These are phyloP conservation scores for Clavispora vitiphila DNA, from an alignment of 805 yeast genomes.

Conservation along the genomic window DNA sequence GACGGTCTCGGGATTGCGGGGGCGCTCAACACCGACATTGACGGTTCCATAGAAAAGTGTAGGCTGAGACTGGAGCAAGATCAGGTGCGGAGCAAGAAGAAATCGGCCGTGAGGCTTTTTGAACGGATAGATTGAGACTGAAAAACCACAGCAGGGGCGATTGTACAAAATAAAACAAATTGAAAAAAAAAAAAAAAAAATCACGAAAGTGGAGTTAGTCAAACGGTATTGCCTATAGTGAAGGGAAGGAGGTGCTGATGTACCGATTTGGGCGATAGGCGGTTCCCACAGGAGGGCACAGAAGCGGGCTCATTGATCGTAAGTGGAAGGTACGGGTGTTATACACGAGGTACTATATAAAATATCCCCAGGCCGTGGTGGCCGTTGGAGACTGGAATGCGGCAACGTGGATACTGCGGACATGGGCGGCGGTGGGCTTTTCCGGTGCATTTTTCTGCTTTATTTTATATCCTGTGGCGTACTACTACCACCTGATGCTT, in stretches of 20 bases:
- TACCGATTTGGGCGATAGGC: constrained; percentile 2
- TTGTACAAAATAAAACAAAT: not conserved
- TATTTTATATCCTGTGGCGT: too few species aligned
- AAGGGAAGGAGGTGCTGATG: constrained; percentile 7
- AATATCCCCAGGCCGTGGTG: too few species aligned
- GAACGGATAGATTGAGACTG: not conserved
- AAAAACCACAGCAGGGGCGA: not conserved
- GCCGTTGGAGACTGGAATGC: too few species aligned
- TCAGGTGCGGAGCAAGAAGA: not conserved
- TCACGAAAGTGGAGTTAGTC: constrained; percentile 2
- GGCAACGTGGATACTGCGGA: too few species aligned
- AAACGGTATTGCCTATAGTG: constrained; percentile 3
- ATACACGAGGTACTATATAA: too few species aligned
- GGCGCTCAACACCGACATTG: constrained; percentile 11
- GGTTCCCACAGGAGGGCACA: not conserved
- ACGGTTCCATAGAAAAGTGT: constrained; percentile 7
- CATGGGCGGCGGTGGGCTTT: too few species aligned
- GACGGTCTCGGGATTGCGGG: constrained; percentile 15
- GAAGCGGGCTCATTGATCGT: not conserved
- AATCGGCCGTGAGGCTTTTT: not conserved
- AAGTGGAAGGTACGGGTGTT: not conserved
- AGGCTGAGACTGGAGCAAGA: not conserved
- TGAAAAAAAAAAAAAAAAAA: constrained; percentile 1
- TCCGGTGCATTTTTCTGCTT: too few species aligned
- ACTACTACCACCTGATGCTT: too few species aligned